Base-by-base conservation (phyloP, 192 early-diverging fungal species). In the Radiomyces spectabilis region DNA sequence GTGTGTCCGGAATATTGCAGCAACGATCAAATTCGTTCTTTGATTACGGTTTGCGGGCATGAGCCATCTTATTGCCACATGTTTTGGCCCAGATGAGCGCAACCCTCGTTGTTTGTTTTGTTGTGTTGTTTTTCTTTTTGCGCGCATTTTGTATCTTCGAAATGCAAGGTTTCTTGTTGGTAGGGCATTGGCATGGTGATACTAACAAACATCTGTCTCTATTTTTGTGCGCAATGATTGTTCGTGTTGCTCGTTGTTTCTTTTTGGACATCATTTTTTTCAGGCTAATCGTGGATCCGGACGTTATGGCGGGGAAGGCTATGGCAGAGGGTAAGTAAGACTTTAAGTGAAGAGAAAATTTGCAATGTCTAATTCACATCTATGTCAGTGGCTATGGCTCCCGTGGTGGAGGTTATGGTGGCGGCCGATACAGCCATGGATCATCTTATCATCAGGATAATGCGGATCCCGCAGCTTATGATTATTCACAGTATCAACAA, bases 401-500 rank as follows among this genome's bases (percentile, higher is more conserved):
- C 5, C 40, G 53, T 32, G 55, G 55, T 12, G 45, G 44, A 5
- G 44, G 45, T 35, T 35, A 35, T 35, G 6, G 33, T 8, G 33
- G 33, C 13, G 33, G 33, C 5, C 33, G 33, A 35, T 5, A 35
- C 13, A 13, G 33, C 33, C 5, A 35, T 35, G 33, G 13, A 5
- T 8, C 5, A 8, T 35, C 5, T 35, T 13, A 35, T 8, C 33
- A 35, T 8, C 33, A 35, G 13, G 26, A 25, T 19, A n/a, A 39
- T 31, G 10, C 24, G 30, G 13, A 39, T 31, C 16, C 31, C 21
- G 26, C 12, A 19, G 31, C 32, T 31, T 63, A 63, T 57, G 61
- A 63, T 29, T 63, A 63, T 21, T 39, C 53, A 13, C 61, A 63
- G 19, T 63, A 63, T 44, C 48, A 56, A 31, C 46, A 55, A 37